These are phyloP conservation scores for Scorias spongiosa DNA, from an alignment of 2,329 filamentous ascomycete genomes.

Conservation along the genomic window DNA sequence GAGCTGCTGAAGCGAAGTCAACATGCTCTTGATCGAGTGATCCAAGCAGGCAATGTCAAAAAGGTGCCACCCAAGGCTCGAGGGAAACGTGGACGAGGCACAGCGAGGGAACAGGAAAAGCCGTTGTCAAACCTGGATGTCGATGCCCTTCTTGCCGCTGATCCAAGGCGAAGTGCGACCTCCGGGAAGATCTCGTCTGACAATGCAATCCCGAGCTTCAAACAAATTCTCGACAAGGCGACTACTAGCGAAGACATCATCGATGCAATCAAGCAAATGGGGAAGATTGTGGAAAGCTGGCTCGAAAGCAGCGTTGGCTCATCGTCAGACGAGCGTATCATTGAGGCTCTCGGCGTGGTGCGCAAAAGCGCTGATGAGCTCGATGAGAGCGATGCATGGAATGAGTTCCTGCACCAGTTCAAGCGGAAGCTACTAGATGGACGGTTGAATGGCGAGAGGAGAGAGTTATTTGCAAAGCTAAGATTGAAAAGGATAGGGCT, in stretches of 20 bases:
- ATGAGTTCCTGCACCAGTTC: conserved; percentile 53
- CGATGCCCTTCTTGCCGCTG: conserved; percentile 56
- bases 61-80: conserved; percentile 39
- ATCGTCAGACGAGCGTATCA: conserved; percentile 54
- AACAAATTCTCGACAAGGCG: conserved; percentile 52
- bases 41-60: conserved; percentile 63
- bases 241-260: conserved; percentile 47
- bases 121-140: conserved; percentile 84
- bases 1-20: conserved; percentile 46
- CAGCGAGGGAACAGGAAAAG: conserved; percentile 46
- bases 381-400: conserved; percentile 65
- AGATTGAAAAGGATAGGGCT: conserved; percentile 54
- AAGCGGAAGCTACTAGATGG: conserved; percentile 58
- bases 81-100: conserved; percentile 38
- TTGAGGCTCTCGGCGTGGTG: conserved; percentile 65
- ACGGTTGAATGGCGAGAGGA: conserved; percentile 58
- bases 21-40: conserved; percentile 46
- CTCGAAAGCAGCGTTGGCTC: conserved; percentile 63
- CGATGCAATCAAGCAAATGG: conserved; percentile 61
- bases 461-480: conserved; percentile 70
- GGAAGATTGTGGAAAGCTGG: conserved; percentile 49
- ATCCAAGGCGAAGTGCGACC: conserved; percentile 26
- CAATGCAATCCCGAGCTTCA: conserved; percentile 85
- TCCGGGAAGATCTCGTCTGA: conserved; percentile 41
- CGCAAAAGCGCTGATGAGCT: conserved; percentile 59